Evolutionary conservation across 2,329 filamentous ascomycete species (phyloP).

Genomic region (Aquanectria penicillioides): DNA sequence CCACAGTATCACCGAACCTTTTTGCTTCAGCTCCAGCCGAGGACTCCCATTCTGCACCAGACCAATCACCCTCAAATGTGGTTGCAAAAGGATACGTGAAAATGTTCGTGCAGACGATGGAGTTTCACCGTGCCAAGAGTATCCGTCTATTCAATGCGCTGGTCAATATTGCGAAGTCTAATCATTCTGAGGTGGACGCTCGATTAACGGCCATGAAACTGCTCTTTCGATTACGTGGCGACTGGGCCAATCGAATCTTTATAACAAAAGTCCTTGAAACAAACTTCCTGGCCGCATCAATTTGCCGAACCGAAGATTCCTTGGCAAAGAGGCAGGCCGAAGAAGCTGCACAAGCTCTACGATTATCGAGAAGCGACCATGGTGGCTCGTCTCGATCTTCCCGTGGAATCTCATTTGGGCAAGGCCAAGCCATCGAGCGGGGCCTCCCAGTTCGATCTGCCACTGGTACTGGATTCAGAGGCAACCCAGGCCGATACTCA

Average conservation of each 20-base stretch:
- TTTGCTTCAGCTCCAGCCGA: slow-evolving; percentile 34
- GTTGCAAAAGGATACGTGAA: slow-evolving; percentile 76
- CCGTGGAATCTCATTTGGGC: slow-evolving; percentile 64
- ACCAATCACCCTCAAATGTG: slow-evolving; percentile 72
- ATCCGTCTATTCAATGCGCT: slow-evolving; percentile 70
- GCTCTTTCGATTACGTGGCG: slow-evolving; percentile 83
- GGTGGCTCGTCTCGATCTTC: slow-evolving; percentile 50
- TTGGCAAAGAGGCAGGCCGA: slow-evolving; percentile 61
- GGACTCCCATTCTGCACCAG: slow-evolving; percentile 36
- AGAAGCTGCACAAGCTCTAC: slow-evolving; percentile 58
- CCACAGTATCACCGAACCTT: slow-evolving; percentile 39
- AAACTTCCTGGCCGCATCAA: slow-evolving; percentile 74
- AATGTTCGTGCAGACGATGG: slow-evolving; percentile 80
- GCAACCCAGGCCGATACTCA: slow-evolving; percentile 51
- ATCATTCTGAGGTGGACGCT: slow-evolving; percentile 71
- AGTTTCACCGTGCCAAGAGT: slow-evolving; percentile 72
- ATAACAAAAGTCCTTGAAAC: slow-evolving; percentile 77
- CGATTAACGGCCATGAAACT: slow-evolving; percentile 80
- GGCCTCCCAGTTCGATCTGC: slow-evolving; percentile 52
- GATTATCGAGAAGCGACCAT: slow-evolving; percentile 57
- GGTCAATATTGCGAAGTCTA: slow-evolving; percentile 69
- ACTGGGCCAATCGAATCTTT: slow-evolving; percentile 81
- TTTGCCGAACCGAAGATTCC: slow-evolving; percentile 72
- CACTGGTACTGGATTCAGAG: slow-evolving; percentile 52
- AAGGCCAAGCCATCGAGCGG: slow-evolving; percentile 57